Percentiles rank a stretch among this genome's conserved stretches.
Evolutionary conservation across 2,329 filamentous ascomycete species (phyloP).

Genomic region (Cephalotrichum gorgonifer): DNA sequence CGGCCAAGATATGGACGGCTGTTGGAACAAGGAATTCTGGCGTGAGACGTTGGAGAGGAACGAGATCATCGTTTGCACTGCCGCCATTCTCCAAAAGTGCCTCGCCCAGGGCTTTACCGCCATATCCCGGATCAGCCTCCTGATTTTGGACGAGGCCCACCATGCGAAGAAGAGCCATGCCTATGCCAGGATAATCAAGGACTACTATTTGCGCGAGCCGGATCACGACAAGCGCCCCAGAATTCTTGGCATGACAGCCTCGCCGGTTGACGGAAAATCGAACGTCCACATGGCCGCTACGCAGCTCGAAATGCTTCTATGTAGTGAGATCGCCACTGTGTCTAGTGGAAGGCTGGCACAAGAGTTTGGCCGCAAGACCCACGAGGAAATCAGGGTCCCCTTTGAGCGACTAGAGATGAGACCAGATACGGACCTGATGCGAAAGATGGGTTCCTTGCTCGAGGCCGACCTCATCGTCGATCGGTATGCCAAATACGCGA

Average conservation of each 20-base stretch:
- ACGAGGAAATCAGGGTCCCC: constrained; percentile 39
- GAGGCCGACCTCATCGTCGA: constrained; percentile 34
- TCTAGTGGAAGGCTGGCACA: constrained; percentile 24
- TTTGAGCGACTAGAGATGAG: constrained; percentile 35
- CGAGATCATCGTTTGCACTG: constrained; percentile 87
- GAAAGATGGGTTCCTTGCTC: constrained; percentile 37
- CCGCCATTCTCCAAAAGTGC: constrained; percentile 72
- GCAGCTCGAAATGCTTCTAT: constrained; percentile 66
- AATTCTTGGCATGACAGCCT: constrained; percentile 95
- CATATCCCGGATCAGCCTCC: constrained; percentile 76
- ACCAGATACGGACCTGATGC: constrained; percentile 56
- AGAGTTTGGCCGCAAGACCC: constrained; percentile 12
- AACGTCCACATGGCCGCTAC: constrained; percentile 61
- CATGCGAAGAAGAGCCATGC: constrained; percentile 91
- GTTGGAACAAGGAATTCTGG: constrained; percentile 36
- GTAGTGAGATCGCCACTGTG: constrained; percentile 74
- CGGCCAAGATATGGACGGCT: constrained; percentile 50
- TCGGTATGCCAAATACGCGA: constrained; percentile 48
- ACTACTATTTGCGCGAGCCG: constrained; percentile 57
- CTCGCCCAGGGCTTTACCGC: constrained; percentile 68
- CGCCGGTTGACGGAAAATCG: constrained; percentile 74
- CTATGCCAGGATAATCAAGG: constrained; percentile 82
- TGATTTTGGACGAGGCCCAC: constrained; percentile 94
- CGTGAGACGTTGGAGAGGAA: constrained; percentile 45
- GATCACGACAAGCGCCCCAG: constrained; percentile 48